A percentile compares a stretch with the other conserved stretches of the same genome.
Conservation (phyloP, 2,329 filamentous ascomycete species). For the Aspergillus fumigatiaffinis region DNA sequence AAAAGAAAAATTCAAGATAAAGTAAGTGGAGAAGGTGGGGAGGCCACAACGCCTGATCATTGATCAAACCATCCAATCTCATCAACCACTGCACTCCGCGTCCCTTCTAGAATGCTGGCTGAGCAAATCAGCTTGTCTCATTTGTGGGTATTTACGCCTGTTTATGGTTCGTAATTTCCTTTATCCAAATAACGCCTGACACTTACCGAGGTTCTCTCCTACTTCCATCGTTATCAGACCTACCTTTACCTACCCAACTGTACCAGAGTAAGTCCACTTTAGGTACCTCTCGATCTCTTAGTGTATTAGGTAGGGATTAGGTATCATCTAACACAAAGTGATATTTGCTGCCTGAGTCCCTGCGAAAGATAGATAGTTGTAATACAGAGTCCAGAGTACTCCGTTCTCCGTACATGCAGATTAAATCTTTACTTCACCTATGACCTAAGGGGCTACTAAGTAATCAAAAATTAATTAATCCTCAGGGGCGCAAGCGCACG, state of each 20-base stretch:
- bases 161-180: background rate
- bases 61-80: constrained; percentile 11
- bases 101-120: constrained; percentile 14
- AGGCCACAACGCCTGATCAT: background rate
- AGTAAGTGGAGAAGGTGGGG: constrained; percentile 12
- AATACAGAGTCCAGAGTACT: background rate
- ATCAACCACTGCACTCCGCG: constrained; percentile 1
- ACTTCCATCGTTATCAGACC: too few relatives aligned
- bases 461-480: background rate
- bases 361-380: too few relatives aligned
- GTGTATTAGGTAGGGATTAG: too few relatives aligned
- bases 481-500: background rate
- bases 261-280: too few relatives aligned
- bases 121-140: background rate
- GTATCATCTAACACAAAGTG: too few relatives aligned
- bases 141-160: background rate
- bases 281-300: too few relatives aligned
- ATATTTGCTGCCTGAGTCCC: too few relatives aligned
- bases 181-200: background rate
- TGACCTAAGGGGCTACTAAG: background rate
- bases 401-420: background rate
- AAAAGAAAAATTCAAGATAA: constrained; percentile 4
- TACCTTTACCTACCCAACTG: too few relatives aligned
- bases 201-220: background rate
- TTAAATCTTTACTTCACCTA: background rate